Conservation (phyloP, 2,329 filamentous ascomycete species). For the Chaetomiaceae sp. region DNA sequence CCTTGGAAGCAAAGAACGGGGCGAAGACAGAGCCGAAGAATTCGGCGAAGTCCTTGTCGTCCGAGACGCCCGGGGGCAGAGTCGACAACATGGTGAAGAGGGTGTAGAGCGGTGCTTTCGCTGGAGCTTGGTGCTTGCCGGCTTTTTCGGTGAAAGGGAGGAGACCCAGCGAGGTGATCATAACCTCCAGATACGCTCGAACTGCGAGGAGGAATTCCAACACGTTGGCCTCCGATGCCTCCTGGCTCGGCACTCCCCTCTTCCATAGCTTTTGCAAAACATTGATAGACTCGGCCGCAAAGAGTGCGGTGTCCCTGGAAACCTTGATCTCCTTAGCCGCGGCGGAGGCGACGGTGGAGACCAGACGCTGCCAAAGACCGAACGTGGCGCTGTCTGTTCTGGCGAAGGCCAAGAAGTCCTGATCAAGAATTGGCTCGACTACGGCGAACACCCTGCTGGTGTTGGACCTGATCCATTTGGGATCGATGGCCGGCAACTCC, state of each 20-base stretch:
- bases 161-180: conserved; percentile 47
- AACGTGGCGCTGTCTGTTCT: conserved; percentile 48
- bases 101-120: conserved; percentile 58
- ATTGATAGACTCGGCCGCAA: conserved; percentile 65
- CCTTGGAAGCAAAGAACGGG: conserved; percentile 52
- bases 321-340: conserved; percentile 85
- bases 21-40: conserved; percentile 48
- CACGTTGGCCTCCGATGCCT: conserved; percentile 41
- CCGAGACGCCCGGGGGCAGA: conserved; percentile 40
- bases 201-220: conserved; percentile 50
- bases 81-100: conserved; percentile 56
- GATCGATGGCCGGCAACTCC: conserved; percentile 79
- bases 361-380: conserved; percentile 55
- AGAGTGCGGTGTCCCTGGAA: conserved; percentile 73
- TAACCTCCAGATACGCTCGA: conserved; percentile 42
- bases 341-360: conserved; percentile 58
- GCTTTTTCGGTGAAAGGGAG: conserved; percentile 58
- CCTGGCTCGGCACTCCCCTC: conserved; percentile 37
- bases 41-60: conserved; percentile 40
- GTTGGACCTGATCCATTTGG: conserved; percentile 79
- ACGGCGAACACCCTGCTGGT: conserved; percentile 58
- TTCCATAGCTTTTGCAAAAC: conserved; percentile 66
- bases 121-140: conserved; percentile 43
- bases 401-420: conserved; percentile 56
- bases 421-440: conserved; percentile 54